Evolutionary conservation across 257 asterid species (phyloP), one percentile per base, ranked within the genome.

Genomic region (Solanum etuberosum): DNA sequence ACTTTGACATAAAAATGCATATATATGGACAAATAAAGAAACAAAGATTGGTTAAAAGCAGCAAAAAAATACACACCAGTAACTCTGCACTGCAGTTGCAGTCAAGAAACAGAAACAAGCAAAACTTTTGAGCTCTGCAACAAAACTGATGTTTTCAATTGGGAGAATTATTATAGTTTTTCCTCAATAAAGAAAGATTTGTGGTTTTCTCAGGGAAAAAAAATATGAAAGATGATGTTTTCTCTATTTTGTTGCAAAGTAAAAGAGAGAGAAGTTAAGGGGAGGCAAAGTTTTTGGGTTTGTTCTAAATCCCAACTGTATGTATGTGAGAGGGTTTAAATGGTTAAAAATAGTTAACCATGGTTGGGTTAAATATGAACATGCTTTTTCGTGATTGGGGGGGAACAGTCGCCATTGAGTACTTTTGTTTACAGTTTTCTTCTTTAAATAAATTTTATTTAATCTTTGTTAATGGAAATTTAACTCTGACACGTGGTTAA

Each of bases 41-140:
- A 15, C 12, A 25, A 25, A 57, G 65, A 32, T 12, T 9, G 43
- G 63, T 21, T n/a, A 84, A 9, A 9, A 3, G 15, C 20, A 9
- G 65, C 61, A 59, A 72, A 83, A 85, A 87, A 81, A 89, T 40
- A 90, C 95, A 92, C 91, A 94, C 98, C 96, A 20, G 88, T 81
- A 81, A 25, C 86, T 38, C 40, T 38, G 84, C 72, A 35, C 57
- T 51, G 84, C 72, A 35, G 25, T 78, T 51, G 84, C 42, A 25
- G 48, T 43, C 48, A 61, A 88, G 87, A 57, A 78, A 57, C 38
- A 61, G 80, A 34, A 73, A 37, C 40, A 48, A 85, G 86, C 13
- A 51, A 63, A 80, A 71, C 42, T 34, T 37, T 46, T 5, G 31
- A 48, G 12, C 70, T 51, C 82, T 87, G 21, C 23, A 70, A 31